phyloP scores from a whole-genome alignment of 345 rosid species.

The Aquilaria sinensis region DNA sequence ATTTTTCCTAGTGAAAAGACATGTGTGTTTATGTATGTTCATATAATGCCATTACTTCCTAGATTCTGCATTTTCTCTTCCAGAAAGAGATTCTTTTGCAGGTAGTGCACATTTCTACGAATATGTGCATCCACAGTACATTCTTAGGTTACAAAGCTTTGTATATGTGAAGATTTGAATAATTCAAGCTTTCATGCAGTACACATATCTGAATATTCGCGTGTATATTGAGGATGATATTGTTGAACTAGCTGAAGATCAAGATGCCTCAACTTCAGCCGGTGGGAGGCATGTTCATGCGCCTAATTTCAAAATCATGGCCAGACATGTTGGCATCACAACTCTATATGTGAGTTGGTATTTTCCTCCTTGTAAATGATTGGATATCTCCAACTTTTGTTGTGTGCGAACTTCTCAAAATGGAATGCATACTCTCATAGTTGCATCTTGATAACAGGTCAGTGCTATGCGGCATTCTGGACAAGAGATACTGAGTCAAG shows the following conservation, averaged over 20 bases:
- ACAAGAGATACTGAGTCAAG: slow-evolving; percentile 62
- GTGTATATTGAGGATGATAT: slow-evolving; percentile 67
- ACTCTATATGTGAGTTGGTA: slow-evolving; percentile 60
- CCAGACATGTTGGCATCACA: slow-evolving; percentile 71
- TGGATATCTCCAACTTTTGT: slow-evolving; percentile 6
- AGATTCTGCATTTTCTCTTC: too few species aligned
- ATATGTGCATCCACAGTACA: too few species aligned
- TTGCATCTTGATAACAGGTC: slow-evolving; percentile 46
- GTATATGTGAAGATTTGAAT: too few species aligned
- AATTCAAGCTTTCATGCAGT: slow-evolving; percentile 42
- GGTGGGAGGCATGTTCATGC: slow-evolving; percentile 31
- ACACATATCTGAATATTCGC: slow-evolving; percentile 55
- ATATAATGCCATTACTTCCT: too few species aligned
- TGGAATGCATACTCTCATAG: slow-evolving; percentile 7
- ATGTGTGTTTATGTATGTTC: too few species aligned
- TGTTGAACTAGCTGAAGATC: slow-evolving; percentile 44
- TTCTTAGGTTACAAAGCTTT: too few species aligned
- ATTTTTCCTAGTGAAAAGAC: too few species aligned
- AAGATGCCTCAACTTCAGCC: slow-evolving; percentile 30
- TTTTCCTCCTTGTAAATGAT: slow-evolving; percentile 7
- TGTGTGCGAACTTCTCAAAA: slow-evolving; percentile 1
- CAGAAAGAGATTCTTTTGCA: too few species aligned
- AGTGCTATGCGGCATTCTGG: slow-evolving; percentile 77
- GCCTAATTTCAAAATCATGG: slow-evolving; percentile 52
- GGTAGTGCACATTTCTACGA: too few species aligned